Conservation (phyloP, 345 rosid species). For the Cardamine resedifolia region DNA sequence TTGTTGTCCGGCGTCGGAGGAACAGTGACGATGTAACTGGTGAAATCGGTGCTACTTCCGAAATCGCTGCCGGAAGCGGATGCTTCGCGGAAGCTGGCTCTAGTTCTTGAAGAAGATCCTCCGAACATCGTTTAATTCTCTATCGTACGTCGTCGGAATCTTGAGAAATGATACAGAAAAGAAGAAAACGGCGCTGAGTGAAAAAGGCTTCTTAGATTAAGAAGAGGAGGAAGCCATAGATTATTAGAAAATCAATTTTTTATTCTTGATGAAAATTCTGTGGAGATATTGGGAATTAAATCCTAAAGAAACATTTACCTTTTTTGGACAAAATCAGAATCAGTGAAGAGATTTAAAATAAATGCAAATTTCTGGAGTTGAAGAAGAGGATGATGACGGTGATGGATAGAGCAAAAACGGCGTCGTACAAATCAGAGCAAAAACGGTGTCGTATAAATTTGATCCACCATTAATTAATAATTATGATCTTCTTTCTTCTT, state of each 20-base stretch:
- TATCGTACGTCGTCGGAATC: constrained; percentile 4
- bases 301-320: constrained; percentile 1
- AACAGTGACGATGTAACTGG: constrained; percentile 50
- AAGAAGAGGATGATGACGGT: not conserved
- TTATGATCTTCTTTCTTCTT: not conserved
- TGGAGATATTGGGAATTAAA: constrained; percentile 13
- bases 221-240: not conserved
- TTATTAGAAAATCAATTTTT: constrained; percentile 1
- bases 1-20: constrained; percentile 72
- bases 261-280: not conserved
- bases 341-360: not conserved
- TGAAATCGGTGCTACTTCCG: constrained; percentile 38
- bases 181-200: not conserved
- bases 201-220: not conserved
- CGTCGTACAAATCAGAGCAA: not conserved
- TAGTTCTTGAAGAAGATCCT: constrained; percentile 29
- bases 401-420: too few relatives aligned
- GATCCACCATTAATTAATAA: not conserved
- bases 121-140: constrained; percentile 36
- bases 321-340: constrained; percentile 15
- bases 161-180: not conserved
- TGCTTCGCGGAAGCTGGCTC: constrained; percentile 47
- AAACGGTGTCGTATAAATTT: not conserved
- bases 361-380: not conserved
- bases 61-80: constrained; percentile 51